Evolutionary conservation across 345 rosid species (phyloP).

Genomic region (Citrus cavaleriei): DNA sequence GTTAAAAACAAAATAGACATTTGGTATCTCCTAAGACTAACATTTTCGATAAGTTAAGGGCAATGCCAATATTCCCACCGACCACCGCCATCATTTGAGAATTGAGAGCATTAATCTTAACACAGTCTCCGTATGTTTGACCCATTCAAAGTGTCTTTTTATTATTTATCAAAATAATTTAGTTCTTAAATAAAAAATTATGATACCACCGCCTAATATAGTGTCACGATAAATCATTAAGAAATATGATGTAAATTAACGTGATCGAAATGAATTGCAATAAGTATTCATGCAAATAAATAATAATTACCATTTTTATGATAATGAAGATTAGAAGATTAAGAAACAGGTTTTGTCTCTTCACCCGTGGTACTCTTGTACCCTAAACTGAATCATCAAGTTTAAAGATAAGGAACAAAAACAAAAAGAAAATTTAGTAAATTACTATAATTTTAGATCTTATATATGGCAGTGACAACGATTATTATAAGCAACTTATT

Average conservation of each 20-base stretch:
- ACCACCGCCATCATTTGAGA: neutral
- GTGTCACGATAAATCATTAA: neutral
- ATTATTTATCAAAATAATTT: too few relatives aligned
- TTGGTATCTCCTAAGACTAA: too few relatives aligned
- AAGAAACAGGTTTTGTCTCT: neutral
- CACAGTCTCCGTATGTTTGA: neutral
- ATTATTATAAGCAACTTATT: neutral
- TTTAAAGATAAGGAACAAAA: too few relatives aligned
- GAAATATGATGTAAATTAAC: too few relatives aligned
- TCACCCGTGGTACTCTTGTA: neutral
- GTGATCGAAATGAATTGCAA: neutral
- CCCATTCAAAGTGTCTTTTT: neutral
- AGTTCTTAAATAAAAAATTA: too few relatives aligned
- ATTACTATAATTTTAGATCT: too few relatives aligned
- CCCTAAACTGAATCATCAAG: neutral
- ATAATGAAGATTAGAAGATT: neutral
- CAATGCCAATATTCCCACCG: neutral
- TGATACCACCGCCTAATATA: neutral
- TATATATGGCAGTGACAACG: too few relatives aligned
- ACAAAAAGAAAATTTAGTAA: too few relatives aligned
- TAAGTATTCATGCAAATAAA: too few relatives aligned
- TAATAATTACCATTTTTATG: neutral
- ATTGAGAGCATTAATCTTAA: neutral
- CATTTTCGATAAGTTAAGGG: neutral
- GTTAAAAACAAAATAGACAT: too few relatives aligned